Evolutionary conservation across 129 eudicot species (phyloP).

Genomic region (Flaveria trinervia): DNA sequence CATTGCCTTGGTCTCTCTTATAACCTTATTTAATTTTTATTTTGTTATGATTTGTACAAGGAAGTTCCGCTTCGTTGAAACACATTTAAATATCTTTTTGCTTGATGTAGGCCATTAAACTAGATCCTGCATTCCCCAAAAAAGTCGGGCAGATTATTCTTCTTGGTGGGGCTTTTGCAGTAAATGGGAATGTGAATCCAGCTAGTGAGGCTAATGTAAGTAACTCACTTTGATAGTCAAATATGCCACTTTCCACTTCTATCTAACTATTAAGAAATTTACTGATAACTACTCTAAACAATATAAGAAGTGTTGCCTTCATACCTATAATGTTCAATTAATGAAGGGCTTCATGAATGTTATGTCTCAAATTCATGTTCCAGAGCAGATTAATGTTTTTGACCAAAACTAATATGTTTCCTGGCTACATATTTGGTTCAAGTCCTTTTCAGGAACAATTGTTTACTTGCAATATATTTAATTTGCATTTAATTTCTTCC

Average conservation of each 20-base stretch:
- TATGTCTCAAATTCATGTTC: not conserved
- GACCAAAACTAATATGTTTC: not conserved
- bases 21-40: constrained; percentile 9
- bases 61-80: not conserved
- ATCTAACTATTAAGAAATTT: constrained; percentile 5
- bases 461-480: not conserved
- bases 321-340: not conserved
- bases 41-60: not conserved
- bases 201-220: constrained; percentile 98
- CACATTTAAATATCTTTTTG: constrained; percentile 1
- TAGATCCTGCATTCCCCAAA: constrained; percentile 71
- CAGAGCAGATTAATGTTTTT: not conserved
- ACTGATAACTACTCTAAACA: not conserved
- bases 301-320: constrained; percentile 10
- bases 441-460: not conserved
- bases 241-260: not conserved
- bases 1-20: constrained; percentile 68
- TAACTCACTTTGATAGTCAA: constrained; percentile 22
- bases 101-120: constrained; percentile 66
- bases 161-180: constrained; percentile 99
- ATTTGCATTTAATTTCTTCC: constrained; percentile 1
- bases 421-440: not conserved
- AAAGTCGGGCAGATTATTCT: constrained; percentile 76
- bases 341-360: not conserved
- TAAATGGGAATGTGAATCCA: constrained; percentile 93